These are phyloP conservation scores for Apophysomyces trapeziformis DNA, from an alignment of 371 early-diverging fungal genomes.

Conservation along the genomic window DNA sequence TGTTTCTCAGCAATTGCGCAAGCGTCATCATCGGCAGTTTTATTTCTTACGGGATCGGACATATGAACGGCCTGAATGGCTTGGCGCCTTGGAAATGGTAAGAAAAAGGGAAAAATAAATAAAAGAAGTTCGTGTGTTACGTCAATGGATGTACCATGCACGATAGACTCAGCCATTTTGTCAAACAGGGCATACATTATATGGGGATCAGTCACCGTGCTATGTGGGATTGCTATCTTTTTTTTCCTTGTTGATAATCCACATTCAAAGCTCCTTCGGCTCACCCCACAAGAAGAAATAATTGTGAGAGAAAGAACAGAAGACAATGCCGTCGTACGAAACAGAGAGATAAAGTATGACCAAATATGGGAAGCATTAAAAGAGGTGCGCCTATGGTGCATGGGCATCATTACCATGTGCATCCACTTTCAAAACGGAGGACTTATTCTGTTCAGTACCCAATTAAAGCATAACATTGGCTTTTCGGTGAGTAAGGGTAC, in stretches of 20 bases:
- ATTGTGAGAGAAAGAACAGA: slow-evolving; percentile 39
- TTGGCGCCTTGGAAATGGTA: slow-evolving; percentile 35
- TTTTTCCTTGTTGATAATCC: slow-evolving; percentile 40
- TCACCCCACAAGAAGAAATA: slow-evolving; percentile 35
- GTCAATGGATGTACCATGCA: neutral
- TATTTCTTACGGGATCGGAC: slow-evolving; percentile 35
- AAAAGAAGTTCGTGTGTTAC: neutral
- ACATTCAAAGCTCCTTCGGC: slow-evolving; percentile 22
- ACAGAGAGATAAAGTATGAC: slow-evolving; percentile 24
- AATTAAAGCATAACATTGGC: slow-evolving; percentile 38
- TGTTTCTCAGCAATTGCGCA: slow-evolving; percentile 36
- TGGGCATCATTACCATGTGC: slow-evolving; percentile 24
- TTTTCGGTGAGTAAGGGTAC: slow-evolving; percentile 35
- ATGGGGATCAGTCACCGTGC: slow-evolving; percentile 36
- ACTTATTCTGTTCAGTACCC: slow-evolving; percentile 38
- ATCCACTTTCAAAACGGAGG: slow-evolving; percentile 43
- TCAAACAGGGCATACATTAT: slow-evolving; percentile 41
- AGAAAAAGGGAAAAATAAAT: neutral
- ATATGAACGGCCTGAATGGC: slow-evolving; percentile 23
- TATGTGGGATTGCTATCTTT: slow-evolving; percentile 33
- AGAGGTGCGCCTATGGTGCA: slow-evolving; percentile 38
- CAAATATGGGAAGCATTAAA: slow-evolving; percentile 39
- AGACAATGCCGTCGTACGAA: slow-evolving; percentile 42
- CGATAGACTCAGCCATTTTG: neutral
- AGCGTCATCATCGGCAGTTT: slow-evolving; percentile 28